A percentile compares a stretch with the other conserved stretches of the same genome.
Conservation (phyloP, 345 rosid species). For the Capsella bursapastoris region DNA sequence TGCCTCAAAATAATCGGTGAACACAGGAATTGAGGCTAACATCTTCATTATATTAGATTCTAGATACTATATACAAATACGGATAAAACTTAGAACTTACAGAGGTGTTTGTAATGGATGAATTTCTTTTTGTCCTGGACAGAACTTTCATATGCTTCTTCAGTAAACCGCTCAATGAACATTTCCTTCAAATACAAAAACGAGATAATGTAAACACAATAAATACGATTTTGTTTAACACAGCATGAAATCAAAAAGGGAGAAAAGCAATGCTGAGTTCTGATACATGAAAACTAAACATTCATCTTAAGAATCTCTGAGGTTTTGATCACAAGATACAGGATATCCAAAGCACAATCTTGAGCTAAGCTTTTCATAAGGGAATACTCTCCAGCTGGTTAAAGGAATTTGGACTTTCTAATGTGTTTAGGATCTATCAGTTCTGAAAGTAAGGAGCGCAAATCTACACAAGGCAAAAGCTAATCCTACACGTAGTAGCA, state of each 20-base stretch:
- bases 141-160: conserved; percentile 61
- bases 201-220: neutral
- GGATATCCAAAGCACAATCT: neutral
- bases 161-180: conserved; percentile 67
- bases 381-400: no score
- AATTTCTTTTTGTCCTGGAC: conserved; percentile 62
- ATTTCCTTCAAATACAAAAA: conserved; percentile 60
- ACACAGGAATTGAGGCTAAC: neutral
- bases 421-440: neutral
- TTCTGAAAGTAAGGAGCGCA: neutral
- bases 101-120: conserved; percentile 73
- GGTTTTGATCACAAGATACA: neutral
- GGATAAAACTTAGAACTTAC: conserved; percentile 45
- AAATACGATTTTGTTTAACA: neutral
- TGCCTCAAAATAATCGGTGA: conserved; percentile 5
- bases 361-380: neutral
- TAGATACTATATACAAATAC: neutral
- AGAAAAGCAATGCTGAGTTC: neutral
- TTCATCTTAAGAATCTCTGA: conserved; percentile 2
- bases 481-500: neutral
- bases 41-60: neutral
- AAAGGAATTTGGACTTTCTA: neutral
- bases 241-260: neutral
- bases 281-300: neutral
- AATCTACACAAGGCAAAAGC: neutral